A percentile compares a stretch with the other conserved stretches of the same genome.
Evolutionary conservation across 208 protist genomes (phyloP).

Genomic region (Trypanosomatidae sp.): DNA sequence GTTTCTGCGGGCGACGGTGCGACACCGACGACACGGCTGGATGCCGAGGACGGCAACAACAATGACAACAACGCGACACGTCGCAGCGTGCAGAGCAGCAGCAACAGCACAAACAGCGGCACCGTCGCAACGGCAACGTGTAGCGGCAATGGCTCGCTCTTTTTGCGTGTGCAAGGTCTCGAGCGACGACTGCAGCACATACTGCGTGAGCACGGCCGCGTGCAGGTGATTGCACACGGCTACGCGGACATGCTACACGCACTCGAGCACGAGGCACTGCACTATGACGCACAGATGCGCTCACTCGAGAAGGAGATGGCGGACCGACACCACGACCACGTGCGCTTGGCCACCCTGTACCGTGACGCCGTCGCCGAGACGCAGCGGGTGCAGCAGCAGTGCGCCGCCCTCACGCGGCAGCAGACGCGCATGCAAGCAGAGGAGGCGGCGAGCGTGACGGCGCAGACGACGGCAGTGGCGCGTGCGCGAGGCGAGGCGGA

Average conservation of each 20-base stretch:
- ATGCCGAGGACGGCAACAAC: background rate
- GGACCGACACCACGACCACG: slow-evolving; percentile 77
- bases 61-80: background rate
- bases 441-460: slow-evolving; percentile 27
- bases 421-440: slow-evolving; percentile 34
- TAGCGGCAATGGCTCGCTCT: too few species aligned
- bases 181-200: slow-evolving; percentile 87
- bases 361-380: too few species aligned
- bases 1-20: background rate
- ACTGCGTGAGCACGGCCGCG: slow-evolving; percentile 79
- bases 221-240: slow-evolving; percentile 57
- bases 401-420: slow-evolving; percentile 55
- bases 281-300: slow-evolving; percentile 48
- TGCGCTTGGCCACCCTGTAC: slow-evolving; percentile 81
- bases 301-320: slow-evolving; percentile 46
- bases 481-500: too few species aligned
- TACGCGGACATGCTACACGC: slow-evolving; percentile 75
- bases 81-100: background rate
- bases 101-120: background rate
- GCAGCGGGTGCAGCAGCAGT: too few species aligned
- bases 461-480: too few species aligned
- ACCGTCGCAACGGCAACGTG: slow-evolving; percentile 16
- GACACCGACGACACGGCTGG: too few species aligned
- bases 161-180: slow-evolving; percentile 72
- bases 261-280: slow-evolving; percentile 43